Base-by-base conservation (phyloP, 768 basidiomycete genomes). In the Mycena latifolia region DNA sequence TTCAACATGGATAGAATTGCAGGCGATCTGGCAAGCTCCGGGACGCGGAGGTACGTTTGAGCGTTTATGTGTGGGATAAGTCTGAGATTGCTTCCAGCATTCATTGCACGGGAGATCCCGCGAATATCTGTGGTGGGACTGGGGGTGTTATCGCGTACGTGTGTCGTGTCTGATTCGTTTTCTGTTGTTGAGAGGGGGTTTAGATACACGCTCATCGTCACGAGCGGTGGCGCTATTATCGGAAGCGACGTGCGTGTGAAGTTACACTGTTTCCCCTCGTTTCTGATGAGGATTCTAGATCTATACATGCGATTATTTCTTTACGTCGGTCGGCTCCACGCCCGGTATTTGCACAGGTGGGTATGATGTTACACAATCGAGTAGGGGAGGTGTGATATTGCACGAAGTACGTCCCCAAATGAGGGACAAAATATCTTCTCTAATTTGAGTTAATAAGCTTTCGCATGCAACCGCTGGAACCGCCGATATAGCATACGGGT, bases 381-480 rank as follows among this genome's bases (percentile, higher is more conserved):
- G 65, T 53, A 27, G 61, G 14, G 66, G 66, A 24, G 60, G 61
- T 31, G 60, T 67, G n/a, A 22, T 67, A 3, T 48, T 67, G 28
- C 66, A 67, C 55, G 66, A 67, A 48, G 63, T 65, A n/a, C 28
- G 43, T 46, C 1, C 27, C 12, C 46, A 47, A 1, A n/a, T 47
- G 7, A 25, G 25, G 25, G 25, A 24, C 22, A 24, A 10, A 15
- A 47, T 47, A n/a, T 6, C 2, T 4, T 27, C 22, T 4, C 27
- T 50, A 7, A 43, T 28, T 9, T 11, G 9, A n/a, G 11, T 24
- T n/a, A 22, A 28, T 28, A 24, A 65, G 63, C 66, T 67, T 35
- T 62, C 66, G 20, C 66, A 67, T 20, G 66, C 66, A 14, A 56
- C 55, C 48, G 37, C 60, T 25, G 61, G 66, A 22, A 47, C 66